These are phyloP conservation scores for Arthonia radiata DNA, from an alignment of 495 filamentous ascomycete genomes.

Conservation along the genomic window DNA sequence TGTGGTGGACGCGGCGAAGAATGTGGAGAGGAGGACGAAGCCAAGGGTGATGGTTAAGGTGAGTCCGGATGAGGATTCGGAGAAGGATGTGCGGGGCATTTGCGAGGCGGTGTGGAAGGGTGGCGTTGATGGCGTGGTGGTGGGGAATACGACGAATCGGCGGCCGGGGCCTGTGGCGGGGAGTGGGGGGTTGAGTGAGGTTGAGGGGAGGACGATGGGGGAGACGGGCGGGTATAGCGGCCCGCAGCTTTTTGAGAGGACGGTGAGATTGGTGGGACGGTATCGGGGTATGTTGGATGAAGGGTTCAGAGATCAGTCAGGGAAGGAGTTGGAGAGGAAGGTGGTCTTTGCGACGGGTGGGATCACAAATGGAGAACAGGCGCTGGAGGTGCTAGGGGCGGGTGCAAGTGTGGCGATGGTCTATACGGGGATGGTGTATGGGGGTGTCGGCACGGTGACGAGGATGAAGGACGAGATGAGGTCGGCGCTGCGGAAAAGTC, in stretches of 20 bases:
- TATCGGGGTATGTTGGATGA: constrained; percentile 54
- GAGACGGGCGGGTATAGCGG: constrained; percentile 83
- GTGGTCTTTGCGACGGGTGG: constrained; percentile 82
- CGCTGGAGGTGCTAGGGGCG: constrained; percentile 49
- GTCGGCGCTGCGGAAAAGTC: constrained; percentile 20
- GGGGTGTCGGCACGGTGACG: constrained; percentile 62
- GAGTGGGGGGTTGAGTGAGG: constrained; percentile 32
- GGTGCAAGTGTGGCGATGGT: constrained; percentile 76
- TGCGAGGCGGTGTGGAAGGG: constrained; percentile 62
- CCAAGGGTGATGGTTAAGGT: constrained; percentile 93
- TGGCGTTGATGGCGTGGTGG: constrained; percentile 82
- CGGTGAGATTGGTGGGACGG: constrained; percentile 44
- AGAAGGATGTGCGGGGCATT: constrained; percentile 62
- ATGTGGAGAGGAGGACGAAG: constrained; percentile 39
- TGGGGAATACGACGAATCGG: constrained; percentile 88
- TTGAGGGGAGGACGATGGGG: constrained; percentile 37
- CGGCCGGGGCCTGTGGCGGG: constrained; percentile 41
- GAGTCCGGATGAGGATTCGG: constrained; percentile 73
- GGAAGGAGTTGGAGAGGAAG: constrained; percentile 23
- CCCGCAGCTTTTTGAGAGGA: constrained; percentile 60
- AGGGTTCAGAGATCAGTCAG: constrained; percentile 8
- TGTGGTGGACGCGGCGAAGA: constrained; percentile 53
- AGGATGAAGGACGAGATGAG: constrained; percentile 72
- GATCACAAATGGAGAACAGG: constrained; percentile 65
- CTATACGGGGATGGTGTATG: constrained; percentile 47